These are phyloP conservation scores for Pterulicium gracile DNA, from an alignment of 1,284 basidiomycete genomes.

Conservation along the genomic window DNA sequence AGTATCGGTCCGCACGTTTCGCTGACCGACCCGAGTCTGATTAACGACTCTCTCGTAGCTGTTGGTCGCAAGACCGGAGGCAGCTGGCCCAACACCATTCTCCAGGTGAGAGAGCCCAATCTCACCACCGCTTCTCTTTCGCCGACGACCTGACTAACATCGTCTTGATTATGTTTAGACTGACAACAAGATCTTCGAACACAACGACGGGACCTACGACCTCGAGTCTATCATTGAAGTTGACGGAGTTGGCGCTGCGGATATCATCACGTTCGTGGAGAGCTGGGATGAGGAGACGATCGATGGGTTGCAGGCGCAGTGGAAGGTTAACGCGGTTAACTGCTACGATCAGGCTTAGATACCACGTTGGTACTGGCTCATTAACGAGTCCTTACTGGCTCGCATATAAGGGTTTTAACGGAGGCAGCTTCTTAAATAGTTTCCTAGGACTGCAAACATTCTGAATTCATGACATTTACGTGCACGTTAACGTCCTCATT, in stretches of 20 bases:
- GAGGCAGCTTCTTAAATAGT: too few species aligned
- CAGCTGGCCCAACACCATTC: conserved; percentile 3
- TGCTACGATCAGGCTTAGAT: too few species aligned
- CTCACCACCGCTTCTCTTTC: background rate
- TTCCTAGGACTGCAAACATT: too few species aligned
- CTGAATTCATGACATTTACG: too few species aligned
- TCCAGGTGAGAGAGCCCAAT: conserved; percentile 2
- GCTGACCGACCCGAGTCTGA: background rate
- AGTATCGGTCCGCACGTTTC: background rate
- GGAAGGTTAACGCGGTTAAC: conserved; percentile 7
- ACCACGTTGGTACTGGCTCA: too few species aligned
- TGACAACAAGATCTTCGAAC: conserved; percentile 6
- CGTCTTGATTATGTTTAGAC: background rate
- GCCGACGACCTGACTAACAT: background rate
- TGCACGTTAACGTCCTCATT: too few species aligned
- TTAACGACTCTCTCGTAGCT: conserved; percentile 1
- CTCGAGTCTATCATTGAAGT: conserved; percentile 7
- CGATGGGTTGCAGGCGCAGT: conserved; percentile 6
- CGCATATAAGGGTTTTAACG: too few species aligned
- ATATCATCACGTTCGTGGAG: conserved; percentile 8
- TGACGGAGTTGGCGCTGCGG: conserved; percentile 3
- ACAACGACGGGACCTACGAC: conserved; percentile 10
- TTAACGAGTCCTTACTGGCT: too few species aligned
- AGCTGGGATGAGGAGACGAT: conserved; percentile 6
- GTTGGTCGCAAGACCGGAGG: conserved; percentile 7